Evolutionary conservation across 2,329 filamentous ascomycete species (phyloP).

Genomic region (Xylaria sp.): DNA sequence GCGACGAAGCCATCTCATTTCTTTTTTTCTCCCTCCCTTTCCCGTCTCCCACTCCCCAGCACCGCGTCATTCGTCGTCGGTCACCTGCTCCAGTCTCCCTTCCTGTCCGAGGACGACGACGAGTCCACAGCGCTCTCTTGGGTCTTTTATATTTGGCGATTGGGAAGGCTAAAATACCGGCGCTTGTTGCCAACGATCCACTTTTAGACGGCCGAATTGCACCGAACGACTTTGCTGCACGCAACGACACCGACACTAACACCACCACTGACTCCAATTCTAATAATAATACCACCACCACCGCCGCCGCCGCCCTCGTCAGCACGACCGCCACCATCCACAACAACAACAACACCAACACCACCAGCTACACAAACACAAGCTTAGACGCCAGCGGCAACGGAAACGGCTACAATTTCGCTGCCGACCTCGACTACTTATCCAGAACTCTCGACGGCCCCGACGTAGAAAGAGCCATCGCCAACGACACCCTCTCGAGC

Average conservation of each 20-base stretch:
- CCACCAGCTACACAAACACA: background rate
- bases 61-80: slow-evolving; percentile 6
- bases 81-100: no score
- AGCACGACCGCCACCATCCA: background rate
- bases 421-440: background rate
- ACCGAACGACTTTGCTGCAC: slow-evolving; percentile 7
- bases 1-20: slow-evolving; percentile 1
- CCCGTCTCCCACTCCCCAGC: background rate
- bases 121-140: background rate
- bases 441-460: background rate
- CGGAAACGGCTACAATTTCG: background rate
- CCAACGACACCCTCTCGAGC: background rate
- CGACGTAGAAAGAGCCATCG: background rate
- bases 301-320: background rate
- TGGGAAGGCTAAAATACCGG: slow-evolving; percentile 23
- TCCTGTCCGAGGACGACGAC: background rate
- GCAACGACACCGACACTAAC: background rate
- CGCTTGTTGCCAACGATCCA: slow-evolving; percentile 26
- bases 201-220: slow-evolving; percentile 28
- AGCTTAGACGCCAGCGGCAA: background rate
- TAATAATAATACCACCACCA: background rate
- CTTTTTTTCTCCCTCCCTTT: background rate
- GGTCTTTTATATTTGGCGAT: slow-evolving; percentile 14
- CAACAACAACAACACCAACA: background rate
- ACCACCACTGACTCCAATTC: background rate